Percentiles rank a stretch among this genome's conserved stretches.
These are phyloP conservation scores for Coprinopsis sp. DNA, from an alignment of 768 basidiomycete species.

Conservation along the genomic window DNA sequence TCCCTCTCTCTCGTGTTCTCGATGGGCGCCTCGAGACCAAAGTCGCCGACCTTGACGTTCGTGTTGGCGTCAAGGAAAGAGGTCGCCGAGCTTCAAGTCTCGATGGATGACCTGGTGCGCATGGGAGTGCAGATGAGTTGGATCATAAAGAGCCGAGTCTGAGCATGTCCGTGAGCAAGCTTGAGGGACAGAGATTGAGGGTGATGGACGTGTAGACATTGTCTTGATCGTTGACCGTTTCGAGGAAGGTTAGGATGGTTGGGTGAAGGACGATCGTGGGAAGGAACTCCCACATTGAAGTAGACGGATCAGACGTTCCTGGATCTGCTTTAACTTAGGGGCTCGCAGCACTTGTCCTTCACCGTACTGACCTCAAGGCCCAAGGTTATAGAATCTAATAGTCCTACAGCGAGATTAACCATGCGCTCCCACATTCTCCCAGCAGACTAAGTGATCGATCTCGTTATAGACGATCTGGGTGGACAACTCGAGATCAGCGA, in stretches of 20 bases:
- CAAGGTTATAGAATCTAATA: too few species aligned
- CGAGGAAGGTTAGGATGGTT: constrained; percentile 87
- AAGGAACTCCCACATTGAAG: too few species aligned
- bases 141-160: constrained; percentile 87
- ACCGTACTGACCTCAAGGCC: too few species aligned
- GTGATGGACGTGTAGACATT: constrained; percentile 99
- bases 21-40: constrained; percentile 93
- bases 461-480: too few species aligned
- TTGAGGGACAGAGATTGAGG: constrained; percentile 86
- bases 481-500: too few species aligned
- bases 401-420: too few species aligned
- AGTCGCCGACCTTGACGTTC: constrained; percentile 97
- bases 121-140: constrained; percentile 98
- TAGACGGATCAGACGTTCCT: too few species aligned
- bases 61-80: constrained; percentile 87
- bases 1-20: constrained; percentile 95
- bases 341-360: too few species aligned
- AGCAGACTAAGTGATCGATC: too few species aligned
- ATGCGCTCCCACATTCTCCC: too few species aligned
- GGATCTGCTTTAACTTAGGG: too few species aligned
- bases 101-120: constrained; percentile 94
- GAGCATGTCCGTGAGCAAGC: constrained; percentile 88
- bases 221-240: constrained; percentile 92
- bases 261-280: constrained; percentile 87
- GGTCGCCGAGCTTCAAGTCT: constrained; percentile 93